Evolutionary conservation across 495 filamentous ascomycete genomes (phyloP), one percentile per base, ranked within the genome.

Genomic region (Penicillium bovifimosum): DNA sequence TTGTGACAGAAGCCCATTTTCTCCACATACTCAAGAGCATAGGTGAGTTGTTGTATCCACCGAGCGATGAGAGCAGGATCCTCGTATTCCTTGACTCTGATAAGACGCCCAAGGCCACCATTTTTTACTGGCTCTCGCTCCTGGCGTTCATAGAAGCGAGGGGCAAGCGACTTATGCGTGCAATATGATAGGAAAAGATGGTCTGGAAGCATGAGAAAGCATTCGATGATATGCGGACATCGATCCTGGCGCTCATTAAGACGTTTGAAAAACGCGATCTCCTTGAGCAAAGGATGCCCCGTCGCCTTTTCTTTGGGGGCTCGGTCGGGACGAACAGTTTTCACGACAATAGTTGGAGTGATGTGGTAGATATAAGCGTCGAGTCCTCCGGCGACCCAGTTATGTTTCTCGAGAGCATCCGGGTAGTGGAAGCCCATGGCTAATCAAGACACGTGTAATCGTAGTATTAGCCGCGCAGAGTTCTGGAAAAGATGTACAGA

Each of bases 341-440:
- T 63, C 53, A 60, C 53, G 46, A 60, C 60, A 60, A 60, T 60
- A 45, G 45, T 60, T 52, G 53, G 56, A 55, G 53, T 57, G 41
- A 63, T 56, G 17, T 39, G 56, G 60, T 60, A 57, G 47, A 60
- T 53, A 55, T 55, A 49, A 49, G 57, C 53, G 34, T 60, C 58
- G 26, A 55, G 53, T 53, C 56, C 57, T 36, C 53, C 50, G 35
- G 53, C 60, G 49, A 60, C 51, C 53, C 53, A 55, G 26, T 29
- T 31, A 47, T 63, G 42, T 52, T 60, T 14, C 47, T 60, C 54
- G 51, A 61, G 45, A 53, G 44, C 16, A 31, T 51, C 42, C 31
- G 42, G 26, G 32, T 34, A 52, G 9, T 52, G 50, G n/a, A 38
- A 54, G 35, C 16, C 9, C 56, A 59, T 54, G 41, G 52, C 51